These are phyloP conservation scores for Centaurea solstitialis DNA, from an alignment of 129 eudicot genomes.

Conservation along the genomic window DNA sequence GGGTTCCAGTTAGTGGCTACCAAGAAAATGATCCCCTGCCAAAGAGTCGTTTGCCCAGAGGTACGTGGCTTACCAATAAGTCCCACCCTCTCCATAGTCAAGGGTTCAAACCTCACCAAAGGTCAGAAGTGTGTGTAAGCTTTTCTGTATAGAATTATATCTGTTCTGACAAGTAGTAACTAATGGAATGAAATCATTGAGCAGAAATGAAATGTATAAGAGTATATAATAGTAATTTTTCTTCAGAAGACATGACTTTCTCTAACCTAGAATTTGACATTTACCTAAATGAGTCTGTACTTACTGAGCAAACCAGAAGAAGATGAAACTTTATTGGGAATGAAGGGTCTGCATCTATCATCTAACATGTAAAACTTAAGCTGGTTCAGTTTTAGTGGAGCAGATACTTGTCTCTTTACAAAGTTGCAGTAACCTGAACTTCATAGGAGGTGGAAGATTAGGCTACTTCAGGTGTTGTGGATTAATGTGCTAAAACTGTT, in stretches of 20 bases:
- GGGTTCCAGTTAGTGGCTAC: neutral
- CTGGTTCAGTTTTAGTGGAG: neutral
- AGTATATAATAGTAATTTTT: neutral
- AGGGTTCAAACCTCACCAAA: neutral
- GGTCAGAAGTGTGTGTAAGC: neutral
- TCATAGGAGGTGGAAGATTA: neutral
- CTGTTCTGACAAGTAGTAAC: neutral
- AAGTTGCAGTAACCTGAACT: neutral
- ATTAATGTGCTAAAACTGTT: neutral
- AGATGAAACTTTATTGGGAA: neutral
- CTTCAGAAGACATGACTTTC: neutral
- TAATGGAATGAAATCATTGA: neutral
- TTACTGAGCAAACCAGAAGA: neutral
- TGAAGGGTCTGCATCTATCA: slow-evolving; percentile 2
- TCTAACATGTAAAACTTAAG: neutral
- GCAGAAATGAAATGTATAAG: neutral
- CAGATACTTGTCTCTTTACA: neutral
- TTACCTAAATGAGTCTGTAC: neutral
- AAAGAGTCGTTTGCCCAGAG: neutral
- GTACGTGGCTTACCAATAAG: neutral
- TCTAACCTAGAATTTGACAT: neutral
- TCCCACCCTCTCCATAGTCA: neutral
- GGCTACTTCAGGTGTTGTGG: neutral
- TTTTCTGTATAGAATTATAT: neutral
- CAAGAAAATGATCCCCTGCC: neutral